Base-by-base conservation (phyloP, 495 filamentous ascomycete species). In the Lasiosphaeria miniovina region DNA sequence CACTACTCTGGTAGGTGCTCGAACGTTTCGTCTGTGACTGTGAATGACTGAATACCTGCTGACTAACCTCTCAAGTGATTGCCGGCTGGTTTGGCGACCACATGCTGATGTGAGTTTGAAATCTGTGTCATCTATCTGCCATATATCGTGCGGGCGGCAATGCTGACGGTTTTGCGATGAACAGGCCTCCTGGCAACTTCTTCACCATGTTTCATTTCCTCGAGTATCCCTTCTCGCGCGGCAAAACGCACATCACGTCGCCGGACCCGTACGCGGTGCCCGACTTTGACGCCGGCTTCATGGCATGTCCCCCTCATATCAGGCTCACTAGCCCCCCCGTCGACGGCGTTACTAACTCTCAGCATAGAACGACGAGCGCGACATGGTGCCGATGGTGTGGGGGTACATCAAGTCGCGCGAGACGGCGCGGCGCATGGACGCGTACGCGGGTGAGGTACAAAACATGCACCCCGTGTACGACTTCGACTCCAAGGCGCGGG, bases 161-260 rank as follows among this genome's bases (percentile, higher is more conserved):
- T 24, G 24, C 24, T 24, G 24, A 24, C 24, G 2, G 24, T 24
- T 24, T 24, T 24, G 2, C 24, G 24, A 24, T 24, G 2, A 24
- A 0, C 24, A 24, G 24, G 24, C 88, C 64, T 4, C 61, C 64
- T 33, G 89, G 88, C 49, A 90, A 91, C 60, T 92, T 91, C 80
- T 91, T 91, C 77, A 88, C 84, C 60, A 92, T 92, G 88, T 92
- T 92, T 80, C 88, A 91, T 66, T 91, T 92, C 81, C 72, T 91
- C 55, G 87, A 91, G 75, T 92, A 92, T 63, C 88, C 89, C 11
- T 92, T 91, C 80, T 88, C 84, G 41, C 86, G 89, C 61, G 90
- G 90, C 8, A 83, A 71, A 48, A 90, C 82, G 7, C 86, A 91
- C 67, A 89, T 93, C 71, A 78, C 82, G 35, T 88, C 84, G 0